phyloP scores from a whole-genome alignment of 2,329 filamentous ascomycete species.

The Beauveria varroae region DNA sequence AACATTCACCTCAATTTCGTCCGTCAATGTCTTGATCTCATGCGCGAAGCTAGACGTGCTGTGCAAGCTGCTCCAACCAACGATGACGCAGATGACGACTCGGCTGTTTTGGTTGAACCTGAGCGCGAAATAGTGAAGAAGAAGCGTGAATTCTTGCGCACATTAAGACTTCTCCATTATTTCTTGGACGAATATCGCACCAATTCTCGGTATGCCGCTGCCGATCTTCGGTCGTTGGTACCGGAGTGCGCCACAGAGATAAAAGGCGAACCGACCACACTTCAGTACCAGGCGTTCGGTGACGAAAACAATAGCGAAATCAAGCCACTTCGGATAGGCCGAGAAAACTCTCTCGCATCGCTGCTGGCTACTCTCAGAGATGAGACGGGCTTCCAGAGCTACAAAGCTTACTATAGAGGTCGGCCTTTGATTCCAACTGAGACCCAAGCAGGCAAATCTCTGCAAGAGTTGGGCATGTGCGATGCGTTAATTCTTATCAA shows the following conservation, averaged over 20 bases:
- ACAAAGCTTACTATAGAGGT: constrained; percentile 65
- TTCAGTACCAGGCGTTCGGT: constrained; percentile 70
- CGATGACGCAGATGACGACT: constrained; percentile 45
- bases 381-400: constrained; percentile 68
- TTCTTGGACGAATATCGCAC: constrained; percentile 59
- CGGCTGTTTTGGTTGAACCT: constrained; percentile 43
- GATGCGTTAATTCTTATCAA: constrained; percentile 62
- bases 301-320: constrained; percentile 52
- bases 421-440: constrained; percentile 55
- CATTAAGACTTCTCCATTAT: constrained; percentile 58
- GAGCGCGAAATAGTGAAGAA: constrained; percentile 39
- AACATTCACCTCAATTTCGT: constrained; percentile 63
- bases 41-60: constrained; percentile 48
- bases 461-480: constrained; percentile 60
- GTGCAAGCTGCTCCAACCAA: constrained; percentile 14
- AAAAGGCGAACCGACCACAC: constrained; percentile 55
- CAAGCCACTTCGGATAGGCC: constrained; percentile 56
- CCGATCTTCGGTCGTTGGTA: constrained; percentile 48
- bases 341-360: constrained; percentile 62
- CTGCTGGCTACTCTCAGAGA: constrained; percentile 59
- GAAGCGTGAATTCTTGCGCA: constrained; percentile 59
- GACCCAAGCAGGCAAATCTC: constrained; percentile 49
- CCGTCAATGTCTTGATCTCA: constrained; percentile 62
- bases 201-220: constrained; percentile 51
- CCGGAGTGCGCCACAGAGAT: constrained; percentile 42